Evolutionary conservation across 1,139 yeast genomes (phyloP).

Genomic region (Pichia terricola): DNA sequence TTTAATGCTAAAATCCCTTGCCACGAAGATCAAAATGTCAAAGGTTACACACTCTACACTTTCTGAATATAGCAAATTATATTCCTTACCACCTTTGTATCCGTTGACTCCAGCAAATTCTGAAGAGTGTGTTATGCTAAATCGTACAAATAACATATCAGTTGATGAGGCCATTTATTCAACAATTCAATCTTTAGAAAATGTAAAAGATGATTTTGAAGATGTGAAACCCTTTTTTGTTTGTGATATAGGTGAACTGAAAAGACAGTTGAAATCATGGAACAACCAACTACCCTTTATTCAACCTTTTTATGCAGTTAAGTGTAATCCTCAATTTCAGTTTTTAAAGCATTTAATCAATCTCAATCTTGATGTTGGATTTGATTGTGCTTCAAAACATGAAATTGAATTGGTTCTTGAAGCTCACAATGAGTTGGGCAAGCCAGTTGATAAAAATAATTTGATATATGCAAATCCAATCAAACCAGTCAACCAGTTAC

Average conservation of each 20-base stretch:
- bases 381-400: conserved; percentile 88
- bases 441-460: conserved; percentile 41
- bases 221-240: conserved; percentile 85
- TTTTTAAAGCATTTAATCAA: conserved; percentile 49
- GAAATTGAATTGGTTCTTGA: conserved; percentile 65
- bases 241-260: conserved; percentile 72
- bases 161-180: too few species aligned
- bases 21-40: conserved; percentile 6
- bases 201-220: not conserved
- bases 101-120: not conserved
- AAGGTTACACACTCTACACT: conserved; percentile 1
- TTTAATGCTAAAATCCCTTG: conserved; percentile 7
- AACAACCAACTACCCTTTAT: conserved; percentile 54
- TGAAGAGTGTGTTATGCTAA: not conserved
- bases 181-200: too few species aligned
- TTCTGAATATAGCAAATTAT: not conserved
- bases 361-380: conserved; percentile 50
- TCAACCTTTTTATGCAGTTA: conserved; percentile 84
- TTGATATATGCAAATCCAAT: conserved; percentile 93
- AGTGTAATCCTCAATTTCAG: conserved; percentile 71
- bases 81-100: not conserved
- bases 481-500: conserved; percentile 71
- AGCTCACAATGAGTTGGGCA: conserved; percentile 2
- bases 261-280: conserved; percentile 58
- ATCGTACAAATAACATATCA: too few species aligned